Conservation (phyloP, 2,329 filamentous ascomycete species). For the Penicillium sp. region DNA sequence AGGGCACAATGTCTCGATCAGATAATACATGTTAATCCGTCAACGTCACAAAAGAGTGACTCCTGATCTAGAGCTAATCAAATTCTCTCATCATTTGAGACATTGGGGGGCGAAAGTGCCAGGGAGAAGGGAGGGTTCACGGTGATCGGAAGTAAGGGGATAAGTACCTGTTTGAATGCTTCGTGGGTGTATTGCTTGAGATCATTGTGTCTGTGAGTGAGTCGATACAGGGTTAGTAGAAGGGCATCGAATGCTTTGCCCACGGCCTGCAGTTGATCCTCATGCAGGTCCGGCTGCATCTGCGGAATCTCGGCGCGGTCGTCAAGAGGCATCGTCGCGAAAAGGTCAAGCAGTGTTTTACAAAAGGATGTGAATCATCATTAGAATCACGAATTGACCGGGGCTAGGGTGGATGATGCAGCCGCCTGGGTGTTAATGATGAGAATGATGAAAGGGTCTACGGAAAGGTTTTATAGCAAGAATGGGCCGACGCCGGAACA, state of each 20-base stretch:
- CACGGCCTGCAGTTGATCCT: slow-evolving; percentile 30
- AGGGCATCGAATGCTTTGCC: slow-evolving; percentile 39
- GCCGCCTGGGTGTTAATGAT: slow-evolving; percentile 12
- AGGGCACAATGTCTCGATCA: slow-evolving; percentile 37
- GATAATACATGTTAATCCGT: slow-evolving; percentile 58
- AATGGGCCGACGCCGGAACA: slow-evolving; percentile 17
- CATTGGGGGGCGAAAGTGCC: slow-evolving; percentile 6
- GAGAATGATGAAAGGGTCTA: slow-evolving; percentile 8
- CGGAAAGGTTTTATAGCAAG: slow-evolving; percentile 15
- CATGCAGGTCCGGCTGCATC: slow-evolving; percentile 29
- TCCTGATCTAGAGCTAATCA: slow-evolving; percentile 82
- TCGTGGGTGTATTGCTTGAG: slow-evolving; percentile 34
- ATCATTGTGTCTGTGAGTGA: slow-evolving; percentile 35
- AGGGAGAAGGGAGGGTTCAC: not conserved
- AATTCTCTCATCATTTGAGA: slow-evolving; percentile 47
- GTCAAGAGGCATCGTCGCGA: slow-evolving; percentile 29
- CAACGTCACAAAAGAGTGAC: slow-evolving; percentile 54
- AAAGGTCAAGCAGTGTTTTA: slow-evolving; percentile 16
- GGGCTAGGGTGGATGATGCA: slow-evolving; percentile 25
- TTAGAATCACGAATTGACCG: slow-evolving; percentile 8
- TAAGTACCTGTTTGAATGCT: slow-evolving; percentile 38
- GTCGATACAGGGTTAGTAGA: slow-evolving; percentile 36
- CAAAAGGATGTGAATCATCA: slow-evolving; percentile 7
- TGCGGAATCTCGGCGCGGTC: slow-evolving; percentile 24
- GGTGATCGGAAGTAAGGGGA: not conserved